Base-by-base conservation (phyloP, 163 green algal genomes). In the Volvox carteri region DNA sequence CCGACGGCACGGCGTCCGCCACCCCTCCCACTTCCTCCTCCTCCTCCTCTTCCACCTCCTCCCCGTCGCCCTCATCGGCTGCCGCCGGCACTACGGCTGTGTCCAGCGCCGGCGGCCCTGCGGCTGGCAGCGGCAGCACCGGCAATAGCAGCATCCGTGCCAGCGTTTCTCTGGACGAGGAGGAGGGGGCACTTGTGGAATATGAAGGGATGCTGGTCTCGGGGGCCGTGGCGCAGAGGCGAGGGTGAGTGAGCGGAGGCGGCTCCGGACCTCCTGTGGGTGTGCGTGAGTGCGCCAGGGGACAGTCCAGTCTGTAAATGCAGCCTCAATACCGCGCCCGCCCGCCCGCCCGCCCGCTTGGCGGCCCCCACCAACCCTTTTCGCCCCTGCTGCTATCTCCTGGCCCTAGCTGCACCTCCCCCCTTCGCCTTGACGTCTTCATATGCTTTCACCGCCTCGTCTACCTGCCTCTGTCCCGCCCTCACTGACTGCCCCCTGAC, bases 191-290 rank as follows among this genome's bases (percentile, higher is more conserved):
- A 78, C 90, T 98, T 79, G 95, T 98, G 54, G 95, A 98, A 81
- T 98, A 98, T 50, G 95, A 98, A 90, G 97, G 96, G 52, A 99
- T 98, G 96, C 92, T 98, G 41, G 94, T 98, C 37, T 96, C 94
- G 19, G 96, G 94, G 6, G 92, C 95, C n/a, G 95, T 96, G 44
- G 97, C 93, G 93, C 58, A 94, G 96, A 35, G 93, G 89, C n/a
- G 90, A 37, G 90, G 81, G 86, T 91, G 80, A 90, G 90, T 5
- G 44, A 42, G 41, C n/a, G 7, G 62, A 16, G 19, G n/a, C n/a
- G n/a, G n/a, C n/a, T n/a, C n/a, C n/a, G n/a, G n/a, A n/a, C n/a
- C n/a, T n/a, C n/a, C n/a, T n/a, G n/a, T n/a, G n/a, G n/a, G n/a
- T n/a, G n/a, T n/a, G n/a, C n/a, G n/a, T n/a, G n/a, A n/a, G n/a